These are phyloP conservation scores for Talaromyces borbonicus DNA, from an alignment of 495 filamentous ascomycete species.

Conservation along the genomic window DNA sequence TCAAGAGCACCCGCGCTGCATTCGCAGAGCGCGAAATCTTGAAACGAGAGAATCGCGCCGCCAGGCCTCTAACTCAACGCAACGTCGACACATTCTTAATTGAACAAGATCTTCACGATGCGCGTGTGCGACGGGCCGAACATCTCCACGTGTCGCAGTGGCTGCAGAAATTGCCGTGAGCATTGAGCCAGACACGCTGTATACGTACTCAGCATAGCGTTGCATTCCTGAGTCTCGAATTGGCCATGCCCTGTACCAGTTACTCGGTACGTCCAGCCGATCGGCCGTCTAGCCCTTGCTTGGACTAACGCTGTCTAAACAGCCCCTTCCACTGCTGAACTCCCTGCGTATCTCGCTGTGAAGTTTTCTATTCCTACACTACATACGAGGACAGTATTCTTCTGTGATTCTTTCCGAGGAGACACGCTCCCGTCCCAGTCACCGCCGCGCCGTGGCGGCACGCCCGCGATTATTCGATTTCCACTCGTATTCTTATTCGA, in stretches of 20 bases:
- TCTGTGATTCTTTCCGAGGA: too few relatives aligned
- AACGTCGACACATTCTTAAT: conserved; percentile 37
- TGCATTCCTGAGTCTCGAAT: too few relatives aligned
- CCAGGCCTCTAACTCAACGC: conserved; percentile 31
- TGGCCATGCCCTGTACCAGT: background rate
- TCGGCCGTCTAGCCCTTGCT: background rate
- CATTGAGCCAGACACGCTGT: too few relatives aligned
- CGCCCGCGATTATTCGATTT: too few relatives aligned
- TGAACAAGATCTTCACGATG: conserved; percentile 39
- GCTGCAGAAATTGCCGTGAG: conserved; percentile 50
- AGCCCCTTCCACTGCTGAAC: background rate
- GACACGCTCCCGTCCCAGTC: too few relatives aligned
- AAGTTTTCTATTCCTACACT: background rate
- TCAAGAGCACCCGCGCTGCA: conserved; percentile 26
- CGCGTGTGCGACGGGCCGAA: conserved; percentile 45
- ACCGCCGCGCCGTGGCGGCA: too few relatives aligned
- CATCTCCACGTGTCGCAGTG: conserved; percentile 59
- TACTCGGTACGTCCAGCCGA: background rate
- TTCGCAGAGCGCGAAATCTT: conserved; percentile 32
- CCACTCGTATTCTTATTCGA: too few relatives aligned
- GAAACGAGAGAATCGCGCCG: conserved; percentile 31
- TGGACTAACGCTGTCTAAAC: background rate
- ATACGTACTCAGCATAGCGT: too few relatives aligned
- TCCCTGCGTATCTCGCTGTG: background rate
- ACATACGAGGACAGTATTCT: too few relatives aligned